Base-by-base conservation (phyloP, 2,329 filamentous ascomycete genomes). In the Fusarium decemcellulare region DNA sequence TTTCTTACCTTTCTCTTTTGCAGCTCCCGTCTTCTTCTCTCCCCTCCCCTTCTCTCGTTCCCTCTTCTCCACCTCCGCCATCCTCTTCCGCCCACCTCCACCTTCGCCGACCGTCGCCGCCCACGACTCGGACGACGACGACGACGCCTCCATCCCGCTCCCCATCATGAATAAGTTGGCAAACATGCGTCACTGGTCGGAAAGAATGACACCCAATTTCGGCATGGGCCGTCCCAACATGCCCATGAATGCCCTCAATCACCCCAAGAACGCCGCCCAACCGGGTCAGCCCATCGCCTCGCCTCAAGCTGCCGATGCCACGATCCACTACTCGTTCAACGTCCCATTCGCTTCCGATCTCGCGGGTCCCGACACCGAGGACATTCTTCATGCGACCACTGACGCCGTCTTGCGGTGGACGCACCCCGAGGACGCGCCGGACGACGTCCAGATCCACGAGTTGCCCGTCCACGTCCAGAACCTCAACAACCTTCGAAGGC, bases 301-400 rank as follows among this genome's bases (percentile, higher is more conserved):
- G 71, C 89, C 92, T 62, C 90, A 92, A 70, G 86, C 91, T 68
- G 87, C 91, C 77, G 92, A 95, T 79, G 86, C 91, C 55, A 90
- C 90, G 71, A 93, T 98, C 81, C 94, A 97, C 81, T 92, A 97
- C 80, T 95, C 94, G 71, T 98, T 99, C 90, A 98, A 98, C 79
- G 92, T 99, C 51, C 96, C 96, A 65, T 98, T 98, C 82, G 91
- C 94, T 73, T 97, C 93, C 70, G 95, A 95, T 76, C 90, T 99
- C 66, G 89, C 93, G 68, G 96, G 96, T 36, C 96, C 96, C 69
- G 94, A 98, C 76, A 92, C 92, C 72, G 94, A 98, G 81, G 95
- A 98, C 81, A 93, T 99, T 76, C 88, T 98, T 65, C 95, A 98
- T 82, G 94, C 95, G 69, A 97, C 93, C 69, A 90, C 91, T 61